These are phyloP conservation scores for Cyclostephanos tholiformis DNA, from an alignment of 108 stramenopile species.

Conservation along the genomic window DNA sequence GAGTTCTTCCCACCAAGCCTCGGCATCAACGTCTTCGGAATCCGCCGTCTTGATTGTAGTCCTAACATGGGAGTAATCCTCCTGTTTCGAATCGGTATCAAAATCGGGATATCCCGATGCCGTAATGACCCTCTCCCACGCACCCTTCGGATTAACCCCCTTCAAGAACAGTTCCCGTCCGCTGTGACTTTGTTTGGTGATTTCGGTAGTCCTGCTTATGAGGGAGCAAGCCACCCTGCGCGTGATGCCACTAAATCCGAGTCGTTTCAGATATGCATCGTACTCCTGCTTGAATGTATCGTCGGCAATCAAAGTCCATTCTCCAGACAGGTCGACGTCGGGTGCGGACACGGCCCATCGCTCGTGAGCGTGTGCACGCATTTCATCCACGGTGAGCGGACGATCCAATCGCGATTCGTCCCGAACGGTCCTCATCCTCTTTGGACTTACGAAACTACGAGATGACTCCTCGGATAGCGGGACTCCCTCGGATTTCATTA, in stretches of 20 bases:
- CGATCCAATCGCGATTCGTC: constrained; percentile 3
- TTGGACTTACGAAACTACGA: neutral
- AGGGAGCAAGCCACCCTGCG: constrained; percentile 50
- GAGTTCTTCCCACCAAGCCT: constrained; percentile 53
- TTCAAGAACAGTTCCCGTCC: constrained; percentile 45
- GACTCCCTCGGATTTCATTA: constrained; percentile 32
- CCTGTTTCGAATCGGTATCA: constrained; percentile 17
- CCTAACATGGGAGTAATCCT: constrained; percentile 33
- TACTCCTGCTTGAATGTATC: constrained; percentile 46
- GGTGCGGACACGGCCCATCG: constrained; percentile 49
- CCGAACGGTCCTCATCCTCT: neutral
- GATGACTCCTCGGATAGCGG: constrained; percentile 29
- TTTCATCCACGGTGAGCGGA: constrained; percentile 36
- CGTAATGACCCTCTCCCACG: constrained; percentile 38
- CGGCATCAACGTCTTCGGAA: constrained; percentile 42
- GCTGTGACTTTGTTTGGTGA: constrained; percentile 35
- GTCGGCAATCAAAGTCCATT: constrained; percentile 49
- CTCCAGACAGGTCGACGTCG: constrained; percentile 41
- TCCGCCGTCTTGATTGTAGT: constrained; percentile 47
- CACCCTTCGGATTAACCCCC: constrained; percentile 45
- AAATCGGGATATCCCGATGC: constrained; percentile 48
- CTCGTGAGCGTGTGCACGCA: constrained; percentile 38
- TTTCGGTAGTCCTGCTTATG: constrained; percentile 40
- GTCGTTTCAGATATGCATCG: constrained; percentile 33
- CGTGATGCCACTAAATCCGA: constrained; percentile 45